Evolutionary conservation across 2,329 filamentous ascomycete species (phyloP).

Genomic region (Colletotrichum salicis): DNA sequence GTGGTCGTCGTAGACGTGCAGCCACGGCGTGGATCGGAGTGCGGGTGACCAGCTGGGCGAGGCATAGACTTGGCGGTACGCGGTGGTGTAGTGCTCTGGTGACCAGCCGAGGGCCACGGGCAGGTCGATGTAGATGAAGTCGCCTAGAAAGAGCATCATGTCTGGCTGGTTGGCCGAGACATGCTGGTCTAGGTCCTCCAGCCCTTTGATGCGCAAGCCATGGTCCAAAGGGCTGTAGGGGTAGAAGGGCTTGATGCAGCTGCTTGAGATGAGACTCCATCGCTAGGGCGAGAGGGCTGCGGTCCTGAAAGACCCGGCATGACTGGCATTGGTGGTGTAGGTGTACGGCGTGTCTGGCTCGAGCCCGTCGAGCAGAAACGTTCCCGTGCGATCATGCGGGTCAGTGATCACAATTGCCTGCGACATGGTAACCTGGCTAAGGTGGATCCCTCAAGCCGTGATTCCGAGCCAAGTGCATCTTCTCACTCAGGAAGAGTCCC

Average conservation of each 20-base stretch:
- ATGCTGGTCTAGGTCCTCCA: slow-evolving; percentile 53
- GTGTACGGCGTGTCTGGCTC: slow-evolving; percentile 68
- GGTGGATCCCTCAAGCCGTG: not conserved
- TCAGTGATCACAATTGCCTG: slow-evolving; percentile 61
- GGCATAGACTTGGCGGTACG: slow-evolving; percentile 73
- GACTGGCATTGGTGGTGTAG: slow-evolving; percentile 70
- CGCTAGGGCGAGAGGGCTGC: slow-evolving; percentile 53
- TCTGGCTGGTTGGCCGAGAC: slow-evolving; percentile 40
- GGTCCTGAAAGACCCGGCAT: slow-evolving; percentile 71
- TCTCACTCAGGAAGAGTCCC: accelerated
- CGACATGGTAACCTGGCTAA: not conserved
- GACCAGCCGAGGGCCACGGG: slow-evolving; percentile 38
- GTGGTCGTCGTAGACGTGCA: slow-evolving; percentile 77
- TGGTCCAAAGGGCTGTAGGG: slow-evolving; percentile 72
- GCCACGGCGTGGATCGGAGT: slow-evolving; percentile 67
- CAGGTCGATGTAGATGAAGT: slow-evolving; percentile 73
- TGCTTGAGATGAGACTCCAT: slow-evolving; percentile 69
- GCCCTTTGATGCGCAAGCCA: slow-evolving; percentile 69
- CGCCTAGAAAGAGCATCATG: slow-evolving; percentile 66
- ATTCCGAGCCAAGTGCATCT: not conserved
- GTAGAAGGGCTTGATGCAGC: slow-evolving; percentile 76
- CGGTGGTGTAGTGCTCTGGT: slow-evolving; percentile 32
- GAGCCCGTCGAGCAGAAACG: slow-evolving; percentile 62
- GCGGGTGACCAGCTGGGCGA: slow-evolving; percentile 68
- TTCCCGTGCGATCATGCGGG: slow-evolving; percentile 69